Conservation (phyloP, 2,329 filamentous ascomycete genomes). For the Curvularia sp. region DNA sequence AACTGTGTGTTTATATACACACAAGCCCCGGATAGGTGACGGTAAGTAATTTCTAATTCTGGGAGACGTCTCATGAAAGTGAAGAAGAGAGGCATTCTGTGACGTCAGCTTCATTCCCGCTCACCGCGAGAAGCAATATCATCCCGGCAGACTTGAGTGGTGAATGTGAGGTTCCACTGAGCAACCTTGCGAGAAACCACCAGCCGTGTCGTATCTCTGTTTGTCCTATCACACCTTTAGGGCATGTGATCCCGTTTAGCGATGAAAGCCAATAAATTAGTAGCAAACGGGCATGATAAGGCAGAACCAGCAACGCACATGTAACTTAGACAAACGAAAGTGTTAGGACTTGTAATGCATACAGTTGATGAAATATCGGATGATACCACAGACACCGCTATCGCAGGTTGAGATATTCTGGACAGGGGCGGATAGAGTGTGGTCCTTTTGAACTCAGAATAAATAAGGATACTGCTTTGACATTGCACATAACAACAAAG, state of each 20-base stretch:
- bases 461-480: background rate
- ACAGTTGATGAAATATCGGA: background rate
- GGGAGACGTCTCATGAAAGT: background rate
- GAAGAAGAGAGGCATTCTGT: background rate
- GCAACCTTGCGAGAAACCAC: background rate
- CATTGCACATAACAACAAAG: background rate
- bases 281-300: background rate
- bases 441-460: background rate
- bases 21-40: background rate
- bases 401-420: background rate
- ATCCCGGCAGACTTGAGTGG: background rate
- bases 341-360: background rate
- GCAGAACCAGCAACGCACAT: background rate
- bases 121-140: background rate
- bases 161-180: too few relatives aligned
- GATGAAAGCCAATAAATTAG: background rate
- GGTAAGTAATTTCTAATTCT: background rate
- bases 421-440: background rate
- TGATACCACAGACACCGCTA: background rate
- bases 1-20: background rate
- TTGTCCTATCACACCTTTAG: background rate
- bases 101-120: background rate
- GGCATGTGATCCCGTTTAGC: too few relatives aligned
- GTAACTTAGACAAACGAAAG: background rate
- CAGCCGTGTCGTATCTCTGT: background rate